Conservation (phyloP, 345 rosid genomes). For the Eucalyptus erythrocorys region DNA sequence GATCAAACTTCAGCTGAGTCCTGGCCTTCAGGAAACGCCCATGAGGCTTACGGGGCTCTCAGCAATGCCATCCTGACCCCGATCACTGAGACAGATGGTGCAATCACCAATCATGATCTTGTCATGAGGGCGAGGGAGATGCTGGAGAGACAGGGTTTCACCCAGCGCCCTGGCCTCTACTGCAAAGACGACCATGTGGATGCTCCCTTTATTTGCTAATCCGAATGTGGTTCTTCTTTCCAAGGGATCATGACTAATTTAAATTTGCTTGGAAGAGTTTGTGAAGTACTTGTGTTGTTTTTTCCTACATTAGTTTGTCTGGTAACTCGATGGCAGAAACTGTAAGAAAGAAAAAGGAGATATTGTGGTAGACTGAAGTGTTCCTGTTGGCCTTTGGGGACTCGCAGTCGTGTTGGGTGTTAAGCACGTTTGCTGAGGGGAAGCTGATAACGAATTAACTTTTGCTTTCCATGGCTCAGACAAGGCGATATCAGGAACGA, state of each 20-base stretch:
- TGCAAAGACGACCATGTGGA: slow-evolving; percentile 53
- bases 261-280: background rate
- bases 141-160: slow-evolving; percentile 67
- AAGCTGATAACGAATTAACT: background rate
- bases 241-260: background rate
- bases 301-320: background rate
- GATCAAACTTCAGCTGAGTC: slow-evolving; percentile 94
- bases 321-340: background rate
- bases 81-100: slow-evolving; percentile 45
- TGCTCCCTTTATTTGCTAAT: slow-evolving; percentile 45
- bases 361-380: background rate
- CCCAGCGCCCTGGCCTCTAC: slow-evolving; percentile 90
- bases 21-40: slow-evolving; percentile 52
- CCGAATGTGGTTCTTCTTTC: background rate
- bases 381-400: background rate
- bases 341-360: background rate
- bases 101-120: slow-evolving; percentile 40
- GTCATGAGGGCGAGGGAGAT: slow-evolving; percentile 52
- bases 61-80: slow-evolving; percentile 85
- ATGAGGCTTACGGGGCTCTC: slow-evolving; percentile 76
- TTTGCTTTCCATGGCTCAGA: background rate
- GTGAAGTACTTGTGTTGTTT: background rate
- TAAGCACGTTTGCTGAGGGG: background rate
- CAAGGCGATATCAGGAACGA: background rate
- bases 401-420: background rate